Evolutionary conservation across 2,329 filamentous ascomycete species (phyloP), one percentile per base, ranked within the genome.

Genomic region (Escovopsis sp.): DNA sequence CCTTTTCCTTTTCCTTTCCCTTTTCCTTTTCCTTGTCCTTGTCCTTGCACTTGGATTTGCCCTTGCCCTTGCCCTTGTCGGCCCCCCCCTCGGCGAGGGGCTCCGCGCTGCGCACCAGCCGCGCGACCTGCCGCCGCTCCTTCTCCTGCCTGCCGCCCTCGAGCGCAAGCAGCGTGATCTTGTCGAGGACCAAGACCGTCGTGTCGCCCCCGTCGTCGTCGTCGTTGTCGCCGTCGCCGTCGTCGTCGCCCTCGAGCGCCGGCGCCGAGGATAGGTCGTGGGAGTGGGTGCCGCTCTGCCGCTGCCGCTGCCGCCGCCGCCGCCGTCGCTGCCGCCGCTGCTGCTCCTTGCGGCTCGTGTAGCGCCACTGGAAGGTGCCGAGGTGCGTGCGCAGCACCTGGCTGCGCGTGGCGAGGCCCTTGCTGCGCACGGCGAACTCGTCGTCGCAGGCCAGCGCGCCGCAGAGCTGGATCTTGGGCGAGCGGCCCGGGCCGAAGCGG

Each of bases 361-460:
- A 78, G 11, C 65, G 63, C 75, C 76, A 79, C 45, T 67, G 62
- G 43, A 75, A 74, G 1, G 56, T 62, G 13, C 71, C 72, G 32
- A 67, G 58, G 9, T 64, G 64, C 9, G 68, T 67, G 34, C 57
- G 55, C 48, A 79, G 69, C 7, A 48, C 51, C 29, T 64, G 60
- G 2, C 65, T 58, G 29, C 72, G 67, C 12, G 69, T 71, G 4
- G 65, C 57, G 50, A 68, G 58, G 45, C 63, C 65, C 15, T 62
- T 55, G 42, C 54, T 49, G 14, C 39, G 40, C 29, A 55, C 50
- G 33, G 53, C 50, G 8, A 56, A 49, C 10, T 55, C 54, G 5
- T 59, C 52, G 13, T 49, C 14, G 35, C 37, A 53, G 25, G 37
- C 31, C 15, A 45, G 15, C 45, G 40, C 35, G 25, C 44, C 44